phyloP scores from a whole-genome alignment of 306 rosid genomes.

The Castanea mollissima region DNA sequence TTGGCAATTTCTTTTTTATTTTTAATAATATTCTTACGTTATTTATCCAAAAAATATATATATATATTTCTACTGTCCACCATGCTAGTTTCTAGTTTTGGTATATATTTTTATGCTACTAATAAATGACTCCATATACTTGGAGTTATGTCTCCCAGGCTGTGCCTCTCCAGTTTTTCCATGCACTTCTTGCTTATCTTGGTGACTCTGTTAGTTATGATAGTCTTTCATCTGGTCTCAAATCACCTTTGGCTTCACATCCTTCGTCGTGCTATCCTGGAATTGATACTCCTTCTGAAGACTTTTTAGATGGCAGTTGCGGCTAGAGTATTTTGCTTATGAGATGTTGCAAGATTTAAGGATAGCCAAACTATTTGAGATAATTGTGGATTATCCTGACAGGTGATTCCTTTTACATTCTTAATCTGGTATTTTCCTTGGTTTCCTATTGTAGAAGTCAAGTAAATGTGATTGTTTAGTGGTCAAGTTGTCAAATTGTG shows the following conservation, averaged over 20 bases:
- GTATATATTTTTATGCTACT: background rate
- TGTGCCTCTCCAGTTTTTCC: conserved; percentile 91
- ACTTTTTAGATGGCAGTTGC: conserved; percentile 89
- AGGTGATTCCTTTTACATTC: conserved; percentile 48
- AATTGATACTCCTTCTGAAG: conserved; percentile 65
- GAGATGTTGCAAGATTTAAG: conserved; percentile 95
- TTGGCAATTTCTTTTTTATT: no score
- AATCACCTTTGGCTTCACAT: conserved; percentile 73
- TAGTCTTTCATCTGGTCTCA: conserved; percentile 66
- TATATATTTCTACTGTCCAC: background rate
- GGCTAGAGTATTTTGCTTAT: conserved; percentile 95
- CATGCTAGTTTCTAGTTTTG: background rate
- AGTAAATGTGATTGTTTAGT: background rate
- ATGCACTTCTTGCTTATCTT: conserved; percentile 90
- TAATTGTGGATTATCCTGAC: conserved; percentile 96
- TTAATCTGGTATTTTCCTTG: conserved; percentile 2
- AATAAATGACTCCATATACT: conserved; percentile 16
- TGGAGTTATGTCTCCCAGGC: conserved; percentile 52
- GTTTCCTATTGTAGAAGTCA: conserved; percentile 15
- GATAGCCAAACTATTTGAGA: conserved; percentile 87
- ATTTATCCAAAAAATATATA: no score
- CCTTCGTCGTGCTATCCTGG: conserved; percentile 75
- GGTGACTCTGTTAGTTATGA: conserved; percentile 76
- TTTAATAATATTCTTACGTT: no score
- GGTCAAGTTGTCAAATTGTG: background rate